Base-by-base conservation (phyloP, 371 early-diverging fungal genomes). In the Chytridiales sp. region DNA sequence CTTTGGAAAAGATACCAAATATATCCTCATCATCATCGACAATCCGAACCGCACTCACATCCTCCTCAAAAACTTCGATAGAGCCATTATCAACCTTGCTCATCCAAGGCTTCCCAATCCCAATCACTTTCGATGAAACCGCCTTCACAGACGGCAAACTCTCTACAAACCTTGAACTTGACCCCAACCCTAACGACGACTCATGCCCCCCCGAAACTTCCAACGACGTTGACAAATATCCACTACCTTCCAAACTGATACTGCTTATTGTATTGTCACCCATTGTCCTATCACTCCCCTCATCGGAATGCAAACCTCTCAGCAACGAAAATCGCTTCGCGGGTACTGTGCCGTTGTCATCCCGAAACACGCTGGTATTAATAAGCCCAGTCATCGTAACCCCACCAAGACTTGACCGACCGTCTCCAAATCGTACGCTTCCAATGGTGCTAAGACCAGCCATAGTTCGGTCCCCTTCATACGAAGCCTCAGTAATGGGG, bases 401-500 rank as follows among this genome's bases (percentile, higher is more conserved):
- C 39, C n/a, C 27, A 15, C 26, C 49, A 17, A 47, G 21, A 17
- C 30, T 47, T 21, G 39, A 46, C 35, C 64, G 26, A 13, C 56
- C 56, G 43, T 31, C 43, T 3, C 41, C 52, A 48, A 48, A 36
- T 35, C 34, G 44, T 27, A 32, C 30, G 42, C 32, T 31, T 3
- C 61, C 59, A 43, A 72, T 67, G 30, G 73, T 72, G 62, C 68
- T 68, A 4, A 72, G 39, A 6, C 58, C 62, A 32, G 60, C 58
- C 22, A 56, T 67, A 2, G 67, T 62, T 34, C 63, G 41, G 24
- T 50, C 51, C n/a, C 21, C 27, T 30, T 71, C 71, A 50, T 46
- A 61, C 4, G 57, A 60, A 13, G 38, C 61, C 48, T 75, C 76
- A 15, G 68, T 57, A 53, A 75, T 72, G 29, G 76, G 76, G 9